phyloP scores from a whole-genome alignment of 2,329 filamentous ascomycete species.

The Dothiorella sarmentorum region DNA sequence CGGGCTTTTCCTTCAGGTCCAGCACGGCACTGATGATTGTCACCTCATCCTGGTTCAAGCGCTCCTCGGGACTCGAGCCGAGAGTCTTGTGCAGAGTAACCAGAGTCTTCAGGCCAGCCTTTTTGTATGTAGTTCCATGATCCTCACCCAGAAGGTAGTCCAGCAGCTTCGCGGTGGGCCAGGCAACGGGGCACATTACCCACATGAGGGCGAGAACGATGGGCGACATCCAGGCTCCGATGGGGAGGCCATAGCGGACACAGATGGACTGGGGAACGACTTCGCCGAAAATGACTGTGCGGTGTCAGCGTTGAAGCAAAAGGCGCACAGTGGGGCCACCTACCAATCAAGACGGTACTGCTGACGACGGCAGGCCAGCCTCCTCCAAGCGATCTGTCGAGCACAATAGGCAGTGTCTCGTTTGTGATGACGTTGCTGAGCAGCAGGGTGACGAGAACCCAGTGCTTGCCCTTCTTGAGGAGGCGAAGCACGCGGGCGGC shows the following conservation, averaged over 20 bases:
- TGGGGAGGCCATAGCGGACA: slow-evolving; percentile 90
- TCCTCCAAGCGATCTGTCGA: slow-evolving; percentile 89
- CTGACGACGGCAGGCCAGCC: slow-evolving; percentile 92
- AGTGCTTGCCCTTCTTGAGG: slow-evolving; percentile 88
- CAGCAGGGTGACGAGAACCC: slow-evolving; percentile 92
- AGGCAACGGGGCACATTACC: slow-evolving; percentile 81
- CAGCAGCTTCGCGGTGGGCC: slow-evolving; percentile 92
- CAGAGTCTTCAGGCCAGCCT: slow-evolving; percentile 92
- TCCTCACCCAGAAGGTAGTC: slow-evolving; percentile 91
- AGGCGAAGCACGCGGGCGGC: slow-evolving; percentile 77
- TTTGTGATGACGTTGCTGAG: slow-evolving; percentile 98
- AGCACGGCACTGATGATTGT: slow-evolving; percentile 97
- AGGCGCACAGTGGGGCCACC: slow-evolving; percentile 28
- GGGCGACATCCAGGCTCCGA: slow-evolving; percentile 90
- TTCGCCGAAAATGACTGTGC: slow-evolving; percentile 91
- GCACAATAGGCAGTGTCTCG: slow-evolving; percentile 89
- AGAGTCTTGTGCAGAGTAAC: slow-evolving; percentile 92
- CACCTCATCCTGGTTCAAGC: slow-evolving; percentile 94
- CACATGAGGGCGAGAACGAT: slow-evolving; percentile 90
- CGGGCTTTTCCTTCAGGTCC: slow-evolving; percentile 92
- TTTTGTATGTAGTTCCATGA: slow-evolving; percentile 96
- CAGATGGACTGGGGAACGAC: slow-evolving; percentile 94
- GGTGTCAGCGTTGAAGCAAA: slow-evolving; percentile 17
- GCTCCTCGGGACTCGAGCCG: slow-evolving; percentile 76
- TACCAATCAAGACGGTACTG: slow-evolving; percentile 91